Evolutionary conservation across 306 rosid genomes (phyloP).

Genomic region (Prunus mongolica): DNA sequence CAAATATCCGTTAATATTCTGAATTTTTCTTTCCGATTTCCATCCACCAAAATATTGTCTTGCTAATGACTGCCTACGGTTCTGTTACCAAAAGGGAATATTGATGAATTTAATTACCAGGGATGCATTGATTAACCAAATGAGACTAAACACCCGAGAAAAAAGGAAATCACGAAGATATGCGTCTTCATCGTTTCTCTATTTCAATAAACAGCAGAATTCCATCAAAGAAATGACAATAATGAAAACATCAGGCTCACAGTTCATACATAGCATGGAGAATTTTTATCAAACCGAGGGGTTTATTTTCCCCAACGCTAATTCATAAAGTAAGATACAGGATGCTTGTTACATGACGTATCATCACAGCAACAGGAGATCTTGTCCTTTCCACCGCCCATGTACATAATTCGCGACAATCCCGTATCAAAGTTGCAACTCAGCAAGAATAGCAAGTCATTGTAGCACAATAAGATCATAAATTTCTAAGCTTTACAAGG

Average conservation of each 20-base stretch:
- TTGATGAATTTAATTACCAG: no score
- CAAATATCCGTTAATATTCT: neutral
- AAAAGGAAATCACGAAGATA: no score
- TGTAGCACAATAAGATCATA: slow-evolving; percentile 24
- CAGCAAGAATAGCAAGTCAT: slow-evolving; percentile 24
- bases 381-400: slow-evolving; percentile 23
- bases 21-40: no score
- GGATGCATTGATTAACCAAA: no score
- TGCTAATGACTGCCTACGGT: no score
- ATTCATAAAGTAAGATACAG: slow-evolving; percentile 6
- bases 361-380: slow-evolving; percentile 9
- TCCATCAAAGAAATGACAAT: neutral
- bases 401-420: slow-evolving; percentile 35
- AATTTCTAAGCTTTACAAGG: slow-evolving; percentile 36
- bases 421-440: slow-evolving; percentile 27
- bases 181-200: neutral
- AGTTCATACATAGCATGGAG: slow-evolving; percentile 3
- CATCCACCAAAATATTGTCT: no score
- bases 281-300: slow-evolving; percentile 11
- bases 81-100: no score
- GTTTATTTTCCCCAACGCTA: slow-evolving; percentile 25
- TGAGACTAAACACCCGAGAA: no score
- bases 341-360: slow-evolving; percentile 8
- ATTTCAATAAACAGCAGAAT: neutral
- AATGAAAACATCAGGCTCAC: slow-evolving; percentile 13